phyloP scores from a whole-genome alignment of 2,329 filamentous ascomycete species.

The Fusarium oligoseptatum region DNA sequence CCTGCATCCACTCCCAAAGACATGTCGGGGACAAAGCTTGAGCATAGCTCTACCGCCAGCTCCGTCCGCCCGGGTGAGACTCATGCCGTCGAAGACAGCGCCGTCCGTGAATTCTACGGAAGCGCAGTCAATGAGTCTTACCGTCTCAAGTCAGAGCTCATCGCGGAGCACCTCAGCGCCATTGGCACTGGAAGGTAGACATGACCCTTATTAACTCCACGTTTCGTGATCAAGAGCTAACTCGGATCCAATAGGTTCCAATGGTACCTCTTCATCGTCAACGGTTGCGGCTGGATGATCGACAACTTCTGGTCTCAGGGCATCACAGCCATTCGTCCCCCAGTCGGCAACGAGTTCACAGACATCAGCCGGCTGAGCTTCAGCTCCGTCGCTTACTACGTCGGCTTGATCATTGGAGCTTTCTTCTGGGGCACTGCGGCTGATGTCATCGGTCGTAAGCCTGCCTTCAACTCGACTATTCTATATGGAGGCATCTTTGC shows the following conservation, averaged over 20 bases:
- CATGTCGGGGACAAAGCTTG: conserved; percentile 4
- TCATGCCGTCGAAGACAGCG: conserved; percentile 18
- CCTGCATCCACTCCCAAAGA: not conserved
- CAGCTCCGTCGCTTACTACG: conserved; percentile 51
- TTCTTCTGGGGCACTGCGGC: conserved; percentile 59
- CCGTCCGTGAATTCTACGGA: conserved; percentile 52
- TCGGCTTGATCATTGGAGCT: conserved; percentile 59
- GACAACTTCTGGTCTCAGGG: conserved; percentile 59
- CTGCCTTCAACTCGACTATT: conserved; percentile 59
- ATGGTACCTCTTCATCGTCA: conserved; percentile 60
- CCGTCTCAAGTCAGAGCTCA: conserved; percentile 51
- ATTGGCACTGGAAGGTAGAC: conserved; percentile 54
- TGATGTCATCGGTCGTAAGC: conserved; percentile 56
- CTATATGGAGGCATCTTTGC: conserved; percentile 66
- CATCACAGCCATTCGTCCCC: conserved; percentile 51
- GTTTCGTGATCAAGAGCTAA: not conserved
- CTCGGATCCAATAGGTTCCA: conserved; percentile 48
- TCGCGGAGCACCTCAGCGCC: conserved; percentile 45
- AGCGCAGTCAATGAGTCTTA: conserved; percentile 47
- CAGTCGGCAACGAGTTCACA: conserved; percentile 50
- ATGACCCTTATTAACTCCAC: not conserved
- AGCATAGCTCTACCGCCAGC: conserved; percentile 9
- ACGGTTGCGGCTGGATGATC: conserved; percentile 61
- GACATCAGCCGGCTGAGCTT: conserved; percentile 49
- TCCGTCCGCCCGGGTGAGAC: conserved; percentile 23